Base-by-base conservation (phyloP, 2,329 filamentous ascomycete species). In the Fusarium sp. region DNA sequence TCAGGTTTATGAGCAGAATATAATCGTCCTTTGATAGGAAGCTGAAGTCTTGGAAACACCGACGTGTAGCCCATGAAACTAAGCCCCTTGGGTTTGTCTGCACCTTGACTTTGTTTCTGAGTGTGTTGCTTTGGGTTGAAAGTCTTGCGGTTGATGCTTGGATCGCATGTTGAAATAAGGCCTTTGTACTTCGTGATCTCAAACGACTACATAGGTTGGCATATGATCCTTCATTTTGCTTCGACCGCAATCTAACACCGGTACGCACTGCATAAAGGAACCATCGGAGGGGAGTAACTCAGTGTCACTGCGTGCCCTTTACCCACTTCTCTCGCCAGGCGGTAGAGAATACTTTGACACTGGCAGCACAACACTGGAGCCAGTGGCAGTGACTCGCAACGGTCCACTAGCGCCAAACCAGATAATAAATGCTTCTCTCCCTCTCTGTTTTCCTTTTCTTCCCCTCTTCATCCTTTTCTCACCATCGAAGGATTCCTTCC, bases 301-400 rank as follows among this genome's bases (percentile, higher is more conserved):
- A 9, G 42, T 8, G 3, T 20, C 3, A 1, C 24, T 45, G 5
- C 17, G 0, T 45, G 17, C 42, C 5, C 11, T 9, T 20, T 26
- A 4, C 42, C 17, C 8, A 1, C 8, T 9, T 26, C 26, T 12
- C 8, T 45, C 4, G 2, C 0, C 0, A 26, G 17, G 11, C 3
- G 17, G 8, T 6, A 9, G 42, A 45, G 24, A 20, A 14, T 14
- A 10, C 11, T 45, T 26, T 26, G 44, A 4, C 44, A 47, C 6
- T 28, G 45, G 26, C 45, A 47, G 45, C 12, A 28, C 6, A 28
- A 28, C 45, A 22, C 8, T 28, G 20, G 26, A 14, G 44, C 24
- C 24, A 28, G 8, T 22, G 45, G 18, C 45, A 28, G 18, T 11
- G 18, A 47, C 18, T 47, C 18, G 13, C 8, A 47, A 28, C 44